Conservation (phyloP, 1,139 yeast species). For the Tardiomyces digboiensis region DNA sequence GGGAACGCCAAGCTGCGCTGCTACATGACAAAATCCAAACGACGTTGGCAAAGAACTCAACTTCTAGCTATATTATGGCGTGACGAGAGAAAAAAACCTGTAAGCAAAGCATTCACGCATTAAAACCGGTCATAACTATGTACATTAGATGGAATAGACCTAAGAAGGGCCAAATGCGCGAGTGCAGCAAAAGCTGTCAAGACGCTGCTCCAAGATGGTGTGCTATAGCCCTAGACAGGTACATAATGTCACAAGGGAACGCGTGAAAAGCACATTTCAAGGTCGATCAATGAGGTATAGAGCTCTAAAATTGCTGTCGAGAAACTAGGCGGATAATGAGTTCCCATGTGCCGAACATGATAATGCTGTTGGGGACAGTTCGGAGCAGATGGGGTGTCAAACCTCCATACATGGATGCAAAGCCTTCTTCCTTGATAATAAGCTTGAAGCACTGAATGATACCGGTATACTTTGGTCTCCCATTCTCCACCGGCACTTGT, state of each 20-base stretch:
- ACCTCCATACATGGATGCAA: conserved; percentile 94
- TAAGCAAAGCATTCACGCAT: no score
- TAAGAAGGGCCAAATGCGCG: no score
- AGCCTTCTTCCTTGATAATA: conserved; percentile 83
- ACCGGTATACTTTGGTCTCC: conserved; percentile 83
- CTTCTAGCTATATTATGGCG: background rate
- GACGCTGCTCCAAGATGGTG: no score
- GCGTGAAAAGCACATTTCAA: no score
- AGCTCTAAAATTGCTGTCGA: background rate
- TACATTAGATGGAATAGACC: no score
- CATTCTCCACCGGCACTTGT: conserved; percentile 83
- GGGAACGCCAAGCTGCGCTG: background rate
- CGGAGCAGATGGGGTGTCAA: conserved; percentile 92
- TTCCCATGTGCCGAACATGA: conserved; percentile 99
- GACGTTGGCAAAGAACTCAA: background rate
- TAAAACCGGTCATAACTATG: no score
- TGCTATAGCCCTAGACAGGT: no score
- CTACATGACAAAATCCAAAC: background rate
- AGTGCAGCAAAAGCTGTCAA: no score
- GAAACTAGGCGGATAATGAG: conserved; percentile 54
- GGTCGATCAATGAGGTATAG: no score
- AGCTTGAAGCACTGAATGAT: conserved; percentile 77
- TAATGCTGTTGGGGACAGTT: conserved; percentile 96
- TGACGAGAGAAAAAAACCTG: no score
- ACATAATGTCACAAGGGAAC: no score